Conservation (phyloP, 192 early-diverging fungal species). For the Kickxella alabastrina region DNA sequence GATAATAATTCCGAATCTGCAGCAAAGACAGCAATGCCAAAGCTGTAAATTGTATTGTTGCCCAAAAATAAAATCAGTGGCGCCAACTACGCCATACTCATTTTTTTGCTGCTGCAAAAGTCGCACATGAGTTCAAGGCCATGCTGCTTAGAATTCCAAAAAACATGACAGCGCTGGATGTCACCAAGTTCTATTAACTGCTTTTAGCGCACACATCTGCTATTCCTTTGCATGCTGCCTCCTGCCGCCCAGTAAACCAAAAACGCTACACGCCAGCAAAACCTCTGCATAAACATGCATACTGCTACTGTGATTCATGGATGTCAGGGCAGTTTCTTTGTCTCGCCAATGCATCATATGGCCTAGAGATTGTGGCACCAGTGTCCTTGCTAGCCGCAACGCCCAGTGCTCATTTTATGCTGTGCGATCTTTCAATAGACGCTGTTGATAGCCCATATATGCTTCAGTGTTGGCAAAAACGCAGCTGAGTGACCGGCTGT, state of each 20-base stretch:
- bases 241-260: too few species aligned
- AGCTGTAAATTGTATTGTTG: slow-evolving; percentile 15
- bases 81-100: slow-evolving; percentile 12
- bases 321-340: slow-evolving; percentile 20
- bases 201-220: slow-evolving; percentile 7
- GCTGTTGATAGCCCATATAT: slow-evolving; percentile 40
- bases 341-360: slow-evolving; percentile 22
- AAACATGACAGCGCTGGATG: slow-evolving; percentile 7
- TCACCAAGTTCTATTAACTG: slow-evolving; percentile 7
- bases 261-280: slow-evolving; percentile 16
- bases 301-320: slow-evolving; percentile 29
- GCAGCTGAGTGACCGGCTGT: slow-evolving; percentile 36
- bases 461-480: slow-evolving; percentile 29
- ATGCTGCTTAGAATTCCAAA: slow-evolving; percentile 12
- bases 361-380: slow-evolving; percentile 23
- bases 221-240: too few species aligned
- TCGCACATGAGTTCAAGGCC: slow-evolving; percentile 4
- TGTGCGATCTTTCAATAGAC: slow-evolving; percentile 49
- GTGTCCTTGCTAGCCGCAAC: slow-evolving; percentile 8
- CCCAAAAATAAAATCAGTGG: slow-evolving; percentile 19
- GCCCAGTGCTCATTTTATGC: slow-evolving; percentile 29
- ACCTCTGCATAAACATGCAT: slow-evolving; percentile 10
- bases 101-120: slow-evolving; percentile 15
- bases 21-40: background rate
- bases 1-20: background rate